Evolutionary conservation across 2,329 filamentous ascomycete genomes (phyloP).

Genomic region (Hymenoscyphus scutula): DNA sequence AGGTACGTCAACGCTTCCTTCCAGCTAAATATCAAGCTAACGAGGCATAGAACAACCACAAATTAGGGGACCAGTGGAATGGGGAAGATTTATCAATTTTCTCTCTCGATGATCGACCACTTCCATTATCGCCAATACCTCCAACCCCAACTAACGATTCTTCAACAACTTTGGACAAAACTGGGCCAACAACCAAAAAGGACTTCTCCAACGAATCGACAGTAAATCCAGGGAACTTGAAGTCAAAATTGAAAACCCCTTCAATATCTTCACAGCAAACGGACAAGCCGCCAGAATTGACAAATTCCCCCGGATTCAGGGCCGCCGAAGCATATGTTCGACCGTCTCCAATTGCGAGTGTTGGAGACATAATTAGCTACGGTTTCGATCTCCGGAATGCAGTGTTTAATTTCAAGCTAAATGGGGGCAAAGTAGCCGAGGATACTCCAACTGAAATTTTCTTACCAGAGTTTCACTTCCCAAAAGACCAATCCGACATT

Average conservation of each 20-base stretch:
- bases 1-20: slow-evolving; percentile 46
- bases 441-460: slow-evolving; percentile 77
- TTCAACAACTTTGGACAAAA: slow-evolving; percentile 46
- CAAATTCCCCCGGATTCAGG: slow-evolving; percentile 70
- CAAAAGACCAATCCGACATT: slow-evolving; percentile 67
- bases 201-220: slow-evolving; percentile 51
- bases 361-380: slow-evolving; percentile 67
- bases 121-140: slow-evolving; percentile 53
- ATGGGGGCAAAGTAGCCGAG: slow-evolving; percentile 59
- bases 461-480: slow-evolving; percentile 90
- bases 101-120: slow-evolving; percentile 73
- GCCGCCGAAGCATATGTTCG: slow-evolving; percentile 92
- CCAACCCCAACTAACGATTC: slow-evolving; percentile 45
- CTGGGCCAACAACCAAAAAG: slow-evolving; percentile 38
- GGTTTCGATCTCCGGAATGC: slow-evolving; percentile 82
- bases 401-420: slow-evolving; percentile 70
- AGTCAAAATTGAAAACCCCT: slow-evolving; percentile 65
- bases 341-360: slow-evolving; percentile 73
- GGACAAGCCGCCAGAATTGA: slow-evolving; percentile 54
- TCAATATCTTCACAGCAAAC: slow-evolving; percentile 60
- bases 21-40: slow-evolving; percentile 22
- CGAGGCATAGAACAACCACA: slow-evolving; percentile 69
- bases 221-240: slow-evolving; percentile 74
- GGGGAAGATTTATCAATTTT: slow-evolving; percentile 93
- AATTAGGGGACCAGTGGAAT: slow-evolving; percentile 93